Conservation (phyloP, 192 early-diverging fungal genomes). For the Coemansia sp. region DNA sequence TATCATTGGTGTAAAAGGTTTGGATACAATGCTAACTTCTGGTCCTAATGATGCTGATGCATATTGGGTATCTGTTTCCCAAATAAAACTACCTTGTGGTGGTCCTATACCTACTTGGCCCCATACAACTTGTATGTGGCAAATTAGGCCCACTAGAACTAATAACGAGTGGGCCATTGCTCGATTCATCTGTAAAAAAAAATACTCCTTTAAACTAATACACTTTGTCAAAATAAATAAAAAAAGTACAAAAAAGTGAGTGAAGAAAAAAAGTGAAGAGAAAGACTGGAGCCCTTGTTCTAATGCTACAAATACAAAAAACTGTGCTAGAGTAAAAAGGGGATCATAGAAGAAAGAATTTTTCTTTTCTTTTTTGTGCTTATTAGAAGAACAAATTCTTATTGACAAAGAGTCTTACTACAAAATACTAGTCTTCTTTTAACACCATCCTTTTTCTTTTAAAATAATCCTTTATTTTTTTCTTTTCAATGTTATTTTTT, state of each 20-base stretch:
- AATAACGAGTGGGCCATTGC: constrained; percentile 5
- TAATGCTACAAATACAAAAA: not conserved
- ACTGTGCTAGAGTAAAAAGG: not conserved
- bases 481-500: not conserved
- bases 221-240: not conserved
- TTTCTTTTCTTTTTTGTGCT: not conserved
- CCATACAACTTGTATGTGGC: not conserved
- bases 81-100: not conserved
- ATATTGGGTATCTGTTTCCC: not conserved
- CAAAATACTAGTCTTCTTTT: not conserved
- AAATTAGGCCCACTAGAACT: not conserved
- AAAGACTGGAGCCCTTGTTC: not conserved
- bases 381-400: not conserved
- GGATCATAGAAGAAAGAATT: not conserved
- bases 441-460: not conserved
- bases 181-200: not conserved
- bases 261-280: not conserved
- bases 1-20: not conserved
- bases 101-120: not conserved
- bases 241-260: not conserved
- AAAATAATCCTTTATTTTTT: not conserved
- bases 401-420: not conserved
- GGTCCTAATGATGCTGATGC: not conserved
- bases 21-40: not conserved
- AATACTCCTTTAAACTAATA: not conserved